These are phyloP conservation scores for Ophiostoma perfectum DNA, from an alignment of 2,329 filamentous ascomycete species.

Conservation along the genomic window DNA sequence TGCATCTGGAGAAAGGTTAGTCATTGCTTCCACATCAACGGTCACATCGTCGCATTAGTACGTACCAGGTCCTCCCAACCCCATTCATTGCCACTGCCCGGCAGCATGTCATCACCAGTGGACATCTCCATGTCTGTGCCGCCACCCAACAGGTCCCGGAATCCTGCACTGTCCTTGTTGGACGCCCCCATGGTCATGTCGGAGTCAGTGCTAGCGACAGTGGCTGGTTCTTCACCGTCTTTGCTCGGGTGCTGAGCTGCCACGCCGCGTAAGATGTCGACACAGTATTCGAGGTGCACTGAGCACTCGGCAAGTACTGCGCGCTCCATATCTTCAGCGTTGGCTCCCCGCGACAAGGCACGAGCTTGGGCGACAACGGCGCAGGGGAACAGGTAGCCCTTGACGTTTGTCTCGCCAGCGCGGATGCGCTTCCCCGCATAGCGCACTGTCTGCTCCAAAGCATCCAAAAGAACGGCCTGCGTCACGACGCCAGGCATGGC, in stretches of 20 bases:
- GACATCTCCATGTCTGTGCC: constrained; percentile 13
- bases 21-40: neutral
- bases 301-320: constrained; percentile 38
- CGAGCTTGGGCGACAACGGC: constrained; percentile 41
- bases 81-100: constrained; percentile 22
- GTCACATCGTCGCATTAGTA: neutral
- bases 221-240: neutral
- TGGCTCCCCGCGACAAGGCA: constrained; percentile 36
- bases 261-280: constrained; percentile 35
- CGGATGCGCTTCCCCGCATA: constrained; percentile 23
- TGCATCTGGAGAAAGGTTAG: constrained; percentile 24
- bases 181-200: neutral
- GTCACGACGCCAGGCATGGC: constrained; percentile 26
- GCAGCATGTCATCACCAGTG: neutral
- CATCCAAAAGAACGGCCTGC: constrained; percentile 23
- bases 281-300: constrained; percentile 33
- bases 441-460: constrained; percentile 22
- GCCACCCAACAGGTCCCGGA: neutral
- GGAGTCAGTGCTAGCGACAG: neutral
- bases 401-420: constrained; percentile 47
- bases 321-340: constrained; percentile 33
- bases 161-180: neutral
- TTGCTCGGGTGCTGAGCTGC: constrained; percentile 24
- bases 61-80: constrained; percentile 29
- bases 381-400: constrained; percentile 43